Conservation (phyloP, 2,329 filamentous ascomycete species). For the Fusarium sulawesiense region DNA sequence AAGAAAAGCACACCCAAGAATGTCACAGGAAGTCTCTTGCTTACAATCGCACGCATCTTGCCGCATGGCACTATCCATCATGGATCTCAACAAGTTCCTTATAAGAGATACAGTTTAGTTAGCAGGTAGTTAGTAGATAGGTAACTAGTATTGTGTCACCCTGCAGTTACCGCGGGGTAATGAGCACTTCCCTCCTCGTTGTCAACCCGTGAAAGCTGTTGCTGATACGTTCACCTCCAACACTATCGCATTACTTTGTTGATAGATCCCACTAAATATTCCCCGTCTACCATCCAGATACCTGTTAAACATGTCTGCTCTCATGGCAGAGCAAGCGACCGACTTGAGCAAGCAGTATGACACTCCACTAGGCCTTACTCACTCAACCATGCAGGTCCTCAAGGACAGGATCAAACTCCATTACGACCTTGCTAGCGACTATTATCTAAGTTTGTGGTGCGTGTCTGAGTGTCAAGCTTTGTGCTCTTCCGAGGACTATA, state of each 20-base stretch:
- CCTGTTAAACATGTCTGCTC: background rate
- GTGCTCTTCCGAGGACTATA: background rate
- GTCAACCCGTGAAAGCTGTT: background rate
- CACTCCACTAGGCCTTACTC: conserved; percentile 57
- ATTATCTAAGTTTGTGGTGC: conserved; percentile 71
- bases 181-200: background rate
- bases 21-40: background rate
- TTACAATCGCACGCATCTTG: background rate
- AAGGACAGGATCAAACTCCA: conserved; percentile 70
- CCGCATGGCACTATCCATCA: background rate
- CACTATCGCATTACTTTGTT: conserved; percentile 1
- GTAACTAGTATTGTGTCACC: conserved; percentile 16
- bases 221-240: background rate
- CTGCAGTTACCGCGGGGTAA: conserved; percentile 35
- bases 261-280: background rate
- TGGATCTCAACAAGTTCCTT: background rate
- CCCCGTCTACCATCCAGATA: background rate
- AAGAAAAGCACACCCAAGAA: background rate
- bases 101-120: background rate
- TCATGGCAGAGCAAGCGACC: conserved; percentile 45
- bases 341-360: conserved; percentile 59
- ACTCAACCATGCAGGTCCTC: conserved; percentile 61
- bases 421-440: conserved; percentile 71
- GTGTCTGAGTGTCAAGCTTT: conserved; percentile 45
- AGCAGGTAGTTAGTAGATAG: background rate